Base-by-base conservation (phyloP, 192 early-diverging fungal genomes). In the Coemansia reversa region DNA sequence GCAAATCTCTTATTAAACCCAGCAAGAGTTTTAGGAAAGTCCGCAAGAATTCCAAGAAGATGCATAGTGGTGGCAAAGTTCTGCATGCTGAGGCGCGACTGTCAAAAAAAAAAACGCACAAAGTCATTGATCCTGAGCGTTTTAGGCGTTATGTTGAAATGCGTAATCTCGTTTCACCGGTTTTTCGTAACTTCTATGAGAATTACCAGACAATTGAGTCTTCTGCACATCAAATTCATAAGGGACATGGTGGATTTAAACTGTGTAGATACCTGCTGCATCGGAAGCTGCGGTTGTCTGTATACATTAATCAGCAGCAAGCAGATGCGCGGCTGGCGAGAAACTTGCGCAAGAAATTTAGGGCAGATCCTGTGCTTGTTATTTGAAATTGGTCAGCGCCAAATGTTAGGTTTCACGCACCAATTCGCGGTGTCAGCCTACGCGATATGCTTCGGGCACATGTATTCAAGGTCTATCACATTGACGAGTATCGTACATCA, bases 361-460 rank as follows among this genome's bases (percentile, higher is more conserved):
- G 60, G 3, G 5, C 42, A n/a, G 39, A 63, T 29, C 5, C 27
- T 19, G 60, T 69, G 14, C 27, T 57, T 2, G 33, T 63, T 9
- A 48, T 69, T 27, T 49, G 67, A 12, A 62, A 63, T 22, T 63
- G 67, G 67, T 69, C 67, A 0, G 67, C 67, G 9, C 52, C 67
- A 1, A 57, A 56, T 39, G 19, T 7, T 7, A 7, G 6, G 1
- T 63, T 29, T 60, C 60, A 62, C 3, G 60, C 62, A 55, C 60
- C 67, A 14, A 69, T 63, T 27, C 42, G 48, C 2, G 68, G 55
- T 23, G 58, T 52, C 28, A 55, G 61, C 20, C 22, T 53, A 47
- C 45, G 60, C 2, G 22, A 29, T 4, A 55, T 58, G 39, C 33
- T 70, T 25, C 51, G 42, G 8, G 11, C 24, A 5, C 47, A 63